Conservation (phyloP, 192 early-diverging fungal genomes). For the Neocallimastix lanati region DNA sequence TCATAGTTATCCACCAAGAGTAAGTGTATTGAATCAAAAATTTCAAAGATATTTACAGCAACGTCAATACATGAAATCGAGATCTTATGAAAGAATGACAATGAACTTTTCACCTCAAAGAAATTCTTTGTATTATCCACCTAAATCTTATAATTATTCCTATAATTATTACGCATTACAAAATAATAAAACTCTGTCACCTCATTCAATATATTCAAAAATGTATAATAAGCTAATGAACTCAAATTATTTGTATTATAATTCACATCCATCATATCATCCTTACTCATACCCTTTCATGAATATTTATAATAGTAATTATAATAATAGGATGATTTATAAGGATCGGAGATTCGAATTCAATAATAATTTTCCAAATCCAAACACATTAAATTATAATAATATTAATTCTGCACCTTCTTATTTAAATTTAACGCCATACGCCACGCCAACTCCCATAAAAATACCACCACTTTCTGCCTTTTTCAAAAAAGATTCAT, state of each 20-base stretch:
- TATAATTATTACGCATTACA: not conserved
- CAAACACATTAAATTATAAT: not conserved
- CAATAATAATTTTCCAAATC: not conserved
- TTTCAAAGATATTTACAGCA: not conserved
- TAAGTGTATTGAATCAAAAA: not conserved
- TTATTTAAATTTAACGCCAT: too few species aligned
- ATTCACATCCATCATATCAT: not conserved
- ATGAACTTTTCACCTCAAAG: not conserved
- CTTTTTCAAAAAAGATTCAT: not conserved
- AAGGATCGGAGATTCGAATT: not conserved
- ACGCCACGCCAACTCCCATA: not conserved
- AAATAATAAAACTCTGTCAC: not conserved
- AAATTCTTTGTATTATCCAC: not conserved
- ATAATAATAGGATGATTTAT: not conserved
- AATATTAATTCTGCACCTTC: not conserved
- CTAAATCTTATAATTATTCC: not conserved
- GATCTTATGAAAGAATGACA: not conserved
- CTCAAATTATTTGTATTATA: not conserved
- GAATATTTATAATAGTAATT: not conserved
- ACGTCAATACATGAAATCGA: not conserved
- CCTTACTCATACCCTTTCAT: not conserved
- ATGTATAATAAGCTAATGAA: not conserved
- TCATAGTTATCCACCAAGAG: not conserved
- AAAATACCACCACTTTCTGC: not conserved
- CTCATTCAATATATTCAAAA: not conserved